Conservation (phyloP, 805 yeast species). For the Ogataea salicorniae region DNA sequence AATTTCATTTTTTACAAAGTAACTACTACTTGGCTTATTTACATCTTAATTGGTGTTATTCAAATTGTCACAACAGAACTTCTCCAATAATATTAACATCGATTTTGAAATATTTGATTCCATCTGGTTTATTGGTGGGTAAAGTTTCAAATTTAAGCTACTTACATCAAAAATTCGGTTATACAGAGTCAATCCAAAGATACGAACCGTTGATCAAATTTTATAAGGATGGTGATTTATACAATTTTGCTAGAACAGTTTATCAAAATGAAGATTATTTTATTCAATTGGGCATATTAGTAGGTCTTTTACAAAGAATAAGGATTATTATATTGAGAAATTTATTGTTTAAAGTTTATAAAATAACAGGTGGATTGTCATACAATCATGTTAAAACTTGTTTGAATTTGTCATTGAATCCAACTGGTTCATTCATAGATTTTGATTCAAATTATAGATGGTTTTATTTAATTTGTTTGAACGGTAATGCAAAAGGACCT, state of each 20-base stretch:
- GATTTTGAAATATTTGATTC: conserved; percentile 44
- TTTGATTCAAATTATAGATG: conserved; percentile 11
- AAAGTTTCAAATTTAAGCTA: conserved; percentile 37
- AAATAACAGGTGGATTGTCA: conserved; percentile 11
- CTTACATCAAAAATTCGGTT: conserved; percentile 14
- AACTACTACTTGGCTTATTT: conserved; percentile 41
- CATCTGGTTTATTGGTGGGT: conserved; percentile 49
- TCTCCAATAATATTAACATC: conserved; percentile 29
- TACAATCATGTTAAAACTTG: conserved; percentile 23
- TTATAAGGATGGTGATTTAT: conserved; percentile 39
- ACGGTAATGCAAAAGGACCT: neutral
- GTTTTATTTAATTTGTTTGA: conserved; percentile 15
- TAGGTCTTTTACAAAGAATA: conserved; percentile 42
- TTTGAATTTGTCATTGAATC: conserved; percentile 19
- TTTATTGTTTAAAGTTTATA: conserved; percentile 23
- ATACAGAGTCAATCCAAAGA: conserved; percentile 20
- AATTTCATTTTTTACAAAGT: conserved; percentile 49
- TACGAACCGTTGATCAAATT: conserved; percentile 35
- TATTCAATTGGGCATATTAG: conserved; percentile 32
- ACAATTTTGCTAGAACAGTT: conserved; percentile 31
- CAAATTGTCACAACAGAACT: conserved; percentile 27
- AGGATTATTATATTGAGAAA: conserved; percentile 44
- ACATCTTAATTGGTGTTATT: conserved; percentile 48
- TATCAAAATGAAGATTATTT: conserved; percentile 35
- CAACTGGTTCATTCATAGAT: conserved; percentile 1